phyloP scores from a whole-genome alignment of 1,284 basidiomycete genomes.

The Malassezia globosa region DNA sequence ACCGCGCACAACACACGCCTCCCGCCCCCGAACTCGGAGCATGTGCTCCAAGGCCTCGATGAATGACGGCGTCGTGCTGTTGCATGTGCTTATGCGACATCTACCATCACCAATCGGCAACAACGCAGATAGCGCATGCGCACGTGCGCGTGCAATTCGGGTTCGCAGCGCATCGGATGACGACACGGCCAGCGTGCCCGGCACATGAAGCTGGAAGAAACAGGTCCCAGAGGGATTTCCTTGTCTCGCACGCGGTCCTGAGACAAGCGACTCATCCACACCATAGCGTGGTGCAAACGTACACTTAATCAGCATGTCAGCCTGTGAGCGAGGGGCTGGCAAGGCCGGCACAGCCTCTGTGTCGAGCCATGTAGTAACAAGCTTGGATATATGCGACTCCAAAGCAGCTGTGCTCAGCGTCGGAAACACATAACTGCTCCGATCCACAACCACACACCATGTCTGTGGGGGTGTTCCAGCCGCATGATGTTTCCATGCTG shows the following conservation, averaged over 20 bases:
- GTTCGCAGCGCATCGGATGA: conserved; percentile 1
- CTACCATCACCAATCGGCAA: conserved; percentile 1
- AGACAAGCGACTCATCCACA: conserved; percentile 9
- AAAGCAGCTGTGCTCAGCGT: conserved; percentile 29
- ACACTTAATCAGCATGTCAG: conserved; percentile 7
- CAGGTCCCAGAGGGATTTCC: conserved; percentile 12
- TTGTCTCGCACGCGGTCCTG: conserved; percentile 11
- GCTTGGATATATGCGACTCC: conserved; percentile 21
- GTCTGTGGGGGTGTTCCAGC: conserved; percentile 6
- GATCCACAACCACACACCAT: conserved; percentile 30
- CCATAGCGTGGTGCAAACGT: conserved; percentile 12
- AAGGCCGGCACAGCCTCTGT: background rate
- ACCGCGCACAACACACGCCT: background rate
- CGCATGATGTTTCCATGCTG: conserved; percentile 12
- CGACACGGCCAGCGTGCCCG: background rate
- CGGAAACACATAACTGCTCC: conserved; percentile 37
- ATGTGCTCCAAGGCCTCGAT: background rate
- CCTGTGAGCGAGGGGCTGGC: background rate
- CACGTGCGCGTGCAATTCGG: conserved; percentile 9
- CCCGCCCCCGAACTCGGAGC: background rate
- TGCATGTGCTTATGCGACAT: background rate
- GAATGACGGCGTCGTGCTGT: background rate
- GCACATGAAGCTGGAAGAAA: conserved; percentile 7
- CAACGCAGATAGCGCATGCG: conserved; percentile 1
- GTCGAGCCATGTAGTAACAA: conserved; percentile 4